phyloP scores from a whole-genome alignment of 31 red algal genomes.

The Asparagopsis taxiformis region DNA sequence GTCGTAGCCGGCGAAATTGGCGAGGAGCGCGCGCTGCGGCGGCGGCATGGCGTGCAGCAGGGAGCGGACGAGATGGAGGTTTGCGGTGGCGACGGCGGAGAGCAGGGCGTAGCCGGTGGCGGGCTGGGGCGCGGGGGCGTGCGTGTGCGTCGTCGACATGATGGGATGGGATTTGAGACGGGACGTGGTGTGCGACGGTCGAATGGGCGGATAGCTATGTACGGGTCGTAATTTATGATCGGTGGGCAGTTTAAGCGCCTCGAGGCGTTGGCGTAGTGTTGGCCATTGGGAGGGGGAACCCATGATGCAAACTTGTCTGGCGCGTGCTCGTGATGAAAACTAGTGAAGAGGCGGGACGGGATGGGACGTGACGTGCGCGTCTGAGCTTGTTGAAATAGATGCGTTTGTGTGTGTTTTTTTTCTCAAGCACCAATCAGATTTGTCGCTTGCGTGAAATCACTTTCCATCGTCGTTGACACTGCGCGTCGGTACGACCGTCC shows the following conservation, averaged over 20 bases:
- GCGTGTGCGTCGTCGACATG: neutral
- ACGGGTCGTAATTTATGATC: neutral
- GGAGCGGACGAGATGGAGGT: conserved; percentile 7
- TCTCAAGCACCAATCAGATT: no score
- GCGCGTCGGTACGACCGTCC: neutral
- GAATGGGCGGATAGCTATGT: neutral
- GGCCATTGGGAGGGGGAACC: neutral
- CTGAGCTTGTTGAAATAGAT: no score
- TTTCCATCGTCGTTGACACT: neutral
- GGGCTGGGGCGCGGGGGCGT: neutral
- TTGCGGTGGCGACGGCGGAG: conserved; percentile 12
- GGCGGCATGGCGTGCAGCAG: neutral
- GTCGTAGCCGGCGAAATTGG: conserved; percentile 73
- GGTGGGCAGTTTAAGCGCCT: neutral
- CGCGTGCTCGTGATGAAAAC: no score
- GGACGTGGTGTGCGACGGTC: neutral
- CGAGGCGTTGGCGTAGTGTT: neutral
- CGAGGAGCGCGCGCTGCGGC: conserved; percentile 3
- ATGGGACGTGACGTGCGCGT: no score
- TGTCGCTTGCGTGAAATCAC: neutral
- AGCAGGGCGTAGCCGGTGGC: conserved; percentile 21
- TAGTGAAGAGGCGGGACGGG: no score
- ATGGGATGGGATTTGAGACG: neutral
- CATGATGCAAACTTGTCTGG: no score
- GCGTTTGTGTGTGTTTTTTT: no score